Evolutionary conservation across 208 protist species (phyloP).

Genomic region (Leishmania aethiopica): DNA sequence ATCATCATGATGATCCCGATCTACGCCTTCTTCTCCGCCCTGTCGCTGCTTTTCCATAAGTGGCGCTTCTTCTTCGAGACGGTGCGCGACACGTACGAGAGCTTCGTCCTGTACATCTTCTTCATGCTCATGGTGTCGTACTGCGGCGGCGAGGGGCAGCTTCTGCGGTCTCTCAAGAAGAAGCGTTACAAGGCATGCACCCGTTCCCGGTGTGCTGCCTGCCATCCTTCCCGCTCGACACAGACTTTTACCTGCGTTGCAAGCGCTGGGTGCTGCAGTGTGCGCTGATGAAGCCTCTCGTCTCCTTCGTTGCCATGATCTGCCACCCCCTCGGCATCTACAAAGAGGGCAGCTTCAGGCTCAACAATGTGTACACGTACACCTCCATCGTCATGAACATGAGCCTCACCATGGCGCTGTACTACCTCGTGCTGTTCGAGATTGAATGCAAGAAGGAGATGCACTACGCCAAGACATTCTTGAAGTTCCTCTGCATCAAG

Average conservation of each 20-base stretch:
- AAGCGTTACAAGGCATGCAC: constrained; percentile 80
- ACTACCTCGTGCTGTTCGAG: constrained; percentile 91
- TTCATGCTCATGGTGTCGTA: constrained; percentile 91
- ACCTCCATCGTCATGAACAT: constrained; percentile 85
- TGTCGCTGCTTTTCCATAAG: constrained; percentile 53
- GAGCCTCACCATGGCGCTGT: constrained; percentile 77
- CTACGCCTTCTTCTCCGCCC: constrained; percentile 75
- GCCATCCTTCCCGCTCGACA: constrained; percentile 66
- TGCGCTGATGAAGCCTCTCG: constrained; percentile 82
- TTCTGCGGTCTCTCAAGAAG: constrained; percentile 76
- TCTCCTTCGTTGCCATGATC: constrained; percentile 74
- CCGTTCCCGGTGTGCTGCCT: constrained; percentile 75
- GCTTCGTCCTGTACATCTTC: constrained; percentile 93
- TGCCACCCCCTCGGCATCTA: constrained; percentile 66
- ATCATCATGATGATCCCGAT: constrained; percentile 91
- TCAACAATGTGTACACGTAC: constrained; percentile 84
- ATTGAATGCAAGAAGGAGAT: constrained; percentile 80
- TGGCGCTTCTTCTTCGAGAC: constrained; percentile 84
- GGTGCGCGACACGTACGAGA: constrained; percentile 88
- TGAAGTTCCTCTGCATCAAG: constrained; percentile 91
- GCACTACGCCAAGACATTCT: constrained; percentile 80
- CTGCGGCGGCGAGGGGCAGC: constrained; percentile 82
- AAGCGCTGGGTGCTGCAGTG: constrained; percentile 92
- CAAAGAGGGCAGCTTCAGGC: constrained; percentile 60
- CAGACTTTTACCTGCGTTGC: constrained; percentile 78